Evolutionary conservation across 768 basidiomycete genomes (phyloP), one percentile per base, ranked within the genome.

Genomic region (Rossbeevera mucosa): DNA sequence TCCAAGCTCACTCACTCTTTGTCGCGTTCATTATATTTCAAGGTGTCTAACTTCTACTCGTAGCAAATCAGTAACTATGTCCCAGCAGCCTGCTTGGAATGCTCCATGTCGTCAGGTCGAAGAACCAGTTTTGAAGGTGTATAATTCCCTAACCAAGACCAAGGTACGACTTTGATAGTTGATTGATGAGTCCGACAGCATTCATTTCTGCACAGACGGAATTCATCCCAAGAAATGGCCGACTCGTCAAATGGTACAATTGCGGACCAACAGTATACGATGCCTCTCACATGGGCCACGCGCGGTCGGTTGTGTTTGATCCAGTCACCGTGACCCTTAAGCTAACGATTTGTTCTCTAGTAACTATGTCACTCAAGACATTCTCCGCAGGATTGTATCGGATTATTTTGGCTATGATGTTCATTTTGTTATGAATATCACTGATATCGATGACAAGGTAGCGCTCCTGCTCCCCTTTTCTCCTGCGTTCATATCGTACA

Each of bases 221-320:
- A 54, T 93, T 95, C 60, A 71, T 86, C 31, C 83, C 92, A 6
- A 75, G 65, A 47, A 73, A 80, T 55, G 86, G 85, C 0, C 78
- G 80, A 2, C 80, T 80, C 58, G 83, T 95, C n/a, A 94, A 94
- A 62, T 98, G 94, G 94, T 98, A 99, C 68, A 97, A 96, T 68
- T 99, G 96, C 64, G 95, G 96, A 9, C 95, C 96, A 16, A 99
- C 96, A 0, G 96, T 99, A 8, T 99, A 99, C 68, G 96, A 99
- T 76, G 84, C 93, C 12, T 88, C 92, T 38, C 96, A 99, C 69
- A 93, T 99, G 91, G 96, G 96, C 6, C 96, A 99, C 74, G 96
- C 96, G 7, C 83, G 94, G 93, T 95, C 20, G 7, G 57, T 26
- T 11, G 7, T 25, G 29, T 51, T 12, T 38, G 36, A 38, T 38